phyloP scores from a whole-genome alignment of 768 basidiomycete species.

The Hypholoma fasciculare region DNA sequence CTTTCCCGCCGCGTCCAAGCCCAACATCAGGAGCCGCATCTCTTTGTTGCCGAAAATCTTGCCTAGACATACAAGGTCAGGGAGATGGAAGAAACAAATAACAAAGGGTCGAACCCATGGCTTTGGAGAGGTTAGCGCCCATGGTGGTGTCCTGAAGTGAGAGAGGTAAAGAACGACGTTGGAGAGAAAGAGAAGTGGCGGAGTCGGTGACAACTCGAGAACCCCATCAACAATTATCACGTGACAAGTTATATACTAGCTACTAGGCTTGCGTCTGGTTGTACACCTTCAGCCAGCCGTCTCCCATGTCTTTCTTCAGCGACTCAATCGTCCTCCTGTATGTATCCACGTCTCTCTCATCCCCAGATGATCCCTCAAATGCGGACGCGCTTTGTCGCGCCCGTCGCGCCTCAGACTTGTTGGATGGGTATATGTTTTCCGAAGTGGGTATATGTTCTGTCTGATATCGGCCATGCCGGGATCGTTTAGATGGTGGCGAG shows the following conservation, averaged over 20 bases:
- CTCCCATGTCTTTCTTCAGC: conserved; percentile 85
- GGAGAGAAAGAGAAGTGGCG: conserved; percentile 19
- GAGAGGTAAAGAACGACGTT: conserved; percentile 66
- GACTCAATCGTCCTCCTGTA: conserved; percentile 81
- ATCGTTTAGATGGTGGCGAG: conserved; percentile 14
- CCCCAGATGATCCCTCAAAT: conserved; percentile 48
- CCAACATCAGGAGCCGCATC: conserved; percentile 97
- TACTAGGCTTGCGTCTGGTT: conserved; percentile 36
- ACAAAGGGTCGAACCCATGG: conserved; percentile 54
- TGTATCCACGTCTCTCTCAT: conserved; percentile 56
- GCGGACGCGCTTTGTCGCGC: conserved; percentile 59
- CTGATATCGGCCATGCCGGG: conserved; percentile 51
- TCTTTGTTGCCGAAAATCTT: conserved; percentile 99
- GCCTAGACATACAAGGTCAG: conserved; percentile 43
- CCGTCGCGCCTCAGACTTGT: conserved; percentile 43
- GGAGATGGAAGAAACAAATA: not conserved
- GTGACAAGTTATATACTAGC: conserved; percentile 9
- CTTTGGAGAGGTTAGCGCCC: conserved; percentile 89
- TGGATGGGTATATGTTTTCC: not conserved
- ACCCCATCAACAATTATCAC: conserved; percentile 15
- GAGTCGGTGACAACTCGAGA: conserved; percentile 9
- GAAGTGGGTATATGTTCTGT: conserved; percentile 40
- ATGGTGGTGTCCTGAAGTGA: conserved; percentile 42
- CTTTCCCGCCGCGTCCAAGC: conserved; percentile 97
- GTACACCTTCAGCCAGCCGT: conserved; percentile 85